Percentiles rank a stretch among this genome's conserved stretches.
phyloP scores from a whole-genome alignment of 345 rosid species.

The Conringia planisiliqua region DNA sequence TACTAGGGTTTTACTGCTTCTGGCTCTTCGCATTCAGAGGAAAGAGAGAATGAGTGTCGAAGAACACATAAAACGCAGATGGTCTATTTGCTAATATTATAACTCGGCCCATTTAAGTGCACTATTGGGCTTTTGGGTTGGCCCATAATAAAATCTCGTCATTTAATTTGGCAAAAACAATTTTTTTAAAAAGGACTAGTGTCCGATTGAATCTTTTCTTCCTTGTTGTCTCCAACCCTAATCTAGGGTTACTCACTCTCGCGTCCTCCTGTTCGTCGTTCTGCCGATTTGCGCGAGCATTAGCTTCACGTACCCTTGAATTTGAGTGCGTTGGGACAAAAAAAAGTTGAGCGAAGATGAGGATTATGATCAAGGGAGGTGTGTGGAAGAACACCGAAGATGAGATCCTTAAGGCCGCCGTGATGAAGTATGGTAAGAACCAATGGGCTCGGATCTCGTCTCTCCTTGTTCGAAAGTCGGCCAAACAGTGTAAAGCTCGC shows the following conservation, averaged over 20 bases:
- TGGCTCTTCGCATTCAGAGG: background rate
- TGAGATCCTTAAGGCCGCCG: constrained; percentile 98
- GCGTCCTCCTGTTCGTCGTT: constrained; percentile 6
- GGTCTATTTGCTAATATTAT: background rate
- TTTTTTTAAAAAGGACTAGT: background rate
- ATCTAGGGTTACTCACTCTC: constrained; percentile 27
- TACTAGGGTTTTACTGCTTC: constrained; percentile 27
- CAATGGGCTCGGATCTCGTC: constrained; percentile 99
- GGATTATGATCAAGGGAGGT: constrained; percentile 99
- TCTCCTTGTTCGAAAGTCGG: constrained; percentile 95
- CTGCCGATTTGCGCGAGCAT: constrained; percentile 11
- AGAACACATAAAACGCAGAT: background rate
- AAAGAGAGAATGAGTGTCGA: constrained; percentile 1
- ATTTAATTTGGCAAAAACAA: background rate
- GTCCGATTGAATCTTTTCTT: background rate
- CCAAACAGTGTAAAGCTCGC: constrained; percentile 99
- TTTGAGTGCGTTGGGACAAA: background rate
- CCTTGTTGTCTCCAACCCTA: constrained; percentile 15
- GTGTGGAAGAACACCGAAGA: constrained; percentile 99
- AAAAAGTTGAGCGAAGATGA: constrained; percentile 58
- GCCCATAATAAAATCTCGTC: background rate
- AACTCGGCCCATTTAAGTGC: constrained; percentile 13
- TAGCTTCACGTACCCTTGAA: constrained; percentile 10
- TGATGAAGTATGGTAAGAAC: constrained; percentile 98
- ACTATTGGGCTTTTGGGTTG: background rate